Base-by-base conservation (phyloP, 2,329 filamentous ascomycete genomes). In the Claviceps monticola region DNA sequence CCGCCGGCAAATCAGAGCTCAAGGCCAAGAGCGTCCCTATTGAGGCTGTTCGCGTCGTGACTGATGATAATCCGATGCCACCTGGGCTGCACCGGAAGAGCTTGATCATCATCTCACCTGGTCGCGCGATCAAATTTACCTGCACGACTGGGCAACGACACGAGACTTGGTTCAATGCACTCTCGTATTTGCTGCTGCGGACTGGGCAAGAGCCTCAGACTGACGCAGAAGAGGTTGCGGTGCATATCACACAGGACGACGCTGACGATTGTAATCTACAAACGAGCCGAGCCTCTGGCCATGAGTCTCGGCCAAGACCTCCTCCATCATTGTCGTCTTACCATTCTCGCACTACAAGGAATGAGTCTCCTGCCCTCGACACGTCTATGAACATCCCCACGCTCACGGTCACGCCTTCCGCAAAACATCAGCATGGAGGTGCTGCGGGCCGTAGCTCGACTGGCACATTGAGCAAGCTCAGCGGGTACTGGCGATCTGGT, bases 101-200 rank as follows among this genome's bases (percentile, higher is more conserved):
- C 66, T 73, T 98, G 59, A 78, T 97, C 51, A 84, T 98, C 53
- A 78, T 95, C 54, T 93, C 91, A 1, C 90, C 90, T 19, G 89
- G 90, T 48, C 82, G 93, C 57, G 83, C 83, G 16, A 81, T 98
- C 68, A 91, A 95, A 67, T 95, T 98, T 58, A 98, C 93, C 1
- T 94, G 91, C 56, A 83, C 88, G 2, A 98, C 93, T 3, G 86
- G 88, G 39, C 89, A 96, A 65, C 80, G 93, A 55, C 93, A 98
- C 63, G 93, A 98, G 71, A 97, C 90, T 1, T 98, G 93, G 93
- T 95, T 93, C 75, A 97, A 97, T 62, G 90, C 93, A 0, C 75
- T 98, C 51, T 95, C 88, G 1, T 98, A 98, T 65, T 78, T 98
- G 14, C 76, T 97, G 38, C 76, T 95, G 34, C 83, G 90, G 46